These are phyloP conservation scores for Plasmodium gallinaceum DNA, from an alignment of 169 alveolate species.

Conservation along the genomic window DNA sequence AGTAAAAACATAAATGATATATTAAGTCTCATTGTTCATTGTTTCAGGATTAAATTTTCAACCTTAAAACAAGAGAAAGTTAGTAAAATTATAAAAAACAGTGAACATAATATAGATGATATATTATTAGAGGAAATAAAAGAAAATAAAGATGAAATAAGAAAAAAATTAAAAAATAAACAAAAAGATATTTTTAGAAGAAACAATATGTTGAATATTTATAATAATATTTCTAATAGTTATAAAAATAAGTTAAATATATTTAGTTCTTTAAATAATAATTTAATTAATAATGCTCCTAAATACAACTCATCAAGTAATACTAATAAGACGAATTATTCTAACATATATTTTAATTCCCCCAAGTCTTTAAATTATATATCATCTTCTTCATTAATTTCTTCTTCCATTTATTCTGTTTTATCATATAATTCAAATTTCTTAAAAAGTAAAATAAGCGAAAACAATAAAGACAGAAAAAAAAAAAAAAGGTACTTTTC, in stretches of 20 bases:
- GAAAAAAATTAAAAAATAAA: constrained; percentile 1
- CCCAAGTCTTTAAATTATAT: neutral
- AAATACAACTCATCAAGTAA: too few species aligned
- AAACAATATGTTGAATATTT: neutral
- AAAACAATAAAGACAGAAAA: neutral
- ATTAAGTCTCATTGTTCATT: constrained; percentile 35
- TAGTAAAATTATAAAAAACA: constrained; percentile 12
- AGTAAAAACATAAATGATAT: constrained; percentile 31
- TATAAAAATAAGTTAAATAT: constrained; percentile 6
- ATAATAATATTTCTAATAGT: neutral
- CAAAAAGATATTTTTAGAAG: neutral
- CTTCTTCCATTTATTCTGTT: constrained; percentile 8
- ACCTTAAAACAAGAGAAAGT: constrained; percentile 9
- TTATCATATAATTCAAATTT: constrained; percentile 22
- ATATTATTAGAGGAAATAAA: neutral
- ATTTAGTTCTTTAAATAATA: neutral
- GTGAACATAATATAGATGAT: constrained; percentile 9
- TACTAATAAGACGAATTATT: too few species aligned
- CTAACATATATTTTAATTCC: too few species aligned
- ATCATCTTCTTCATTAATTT: neutral
- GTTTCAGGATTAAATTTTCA: constrained; percentile 40
- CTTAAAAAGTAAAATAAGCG: neutral
- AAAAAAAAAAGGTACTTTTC: constrained; percentile 8
- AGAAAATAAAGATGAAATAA: constrained; percentile 11
- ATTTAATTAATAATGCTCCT: too few species aligned